Percentiles rank a stretch among this genome's conserved stretches.
Conservation (phyloP, 164 flowering plant genomes). For the Stephania cephalantha region DNA sequence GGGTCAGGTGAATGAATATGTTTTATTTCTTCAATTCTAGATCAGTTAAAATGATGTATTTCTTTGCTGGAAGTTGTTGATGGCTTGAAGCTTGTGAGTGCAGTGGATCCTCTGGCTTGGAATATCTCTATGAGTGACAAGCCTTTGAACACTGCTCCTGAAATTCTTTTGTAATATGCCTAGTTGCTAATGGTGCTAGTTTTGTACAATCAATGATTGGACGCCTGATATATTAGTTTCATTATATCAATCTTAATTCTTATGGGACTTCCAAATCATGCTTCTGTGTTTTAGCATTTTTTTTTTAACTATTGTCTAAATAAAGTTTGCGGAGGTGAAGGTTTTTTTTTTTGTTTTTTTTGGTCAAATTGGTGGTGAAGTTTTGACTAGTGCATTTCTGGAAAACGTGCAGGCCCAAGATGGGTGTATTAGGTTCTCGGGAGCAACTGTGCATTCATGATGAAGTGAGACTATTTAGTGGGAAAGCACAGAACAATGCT, state of each 20-base stretch:
- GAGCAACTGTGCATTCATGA: slow-evolving; percentile 94
- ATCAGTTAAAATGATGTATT: background rate
- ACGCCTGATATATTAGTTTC: background rate
- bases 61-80: background rate
- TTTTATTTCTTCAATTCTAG: background rate
- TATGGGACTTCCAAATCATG: background rate
- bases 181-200: background rate
- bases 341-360: too few species aligned
- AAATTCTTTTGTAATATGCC: background rate
- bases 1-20: background rate
- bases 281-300: background rate
- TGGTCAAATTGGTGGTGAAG: background rate
- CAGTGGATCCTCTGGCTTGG: background rate
- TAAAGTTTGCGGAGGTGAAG: background rate
- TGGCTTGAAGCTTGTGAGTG: background rate
- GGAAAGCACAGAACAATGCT: slow-evolving; percentile 83
- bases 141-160: background rate
- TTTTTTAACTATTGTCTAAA: background rate
- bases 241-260: background rate
- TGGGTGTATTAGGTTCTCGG: slow-evolving; percentile 90
- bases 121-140: background rate
- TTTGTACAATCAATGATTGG: background rate
- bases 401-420: slow-evolving; percentile 73
- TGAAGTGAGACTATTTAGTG: slow-evolving; percentile 62
- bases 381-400: slow-evolving; percentile 8